These are phyloP conservation scores for Colletotrichum tabaci DNA, from an alignment of 2,329 filamentous ascomycete species.

Conservation along the genomic window DNA sequence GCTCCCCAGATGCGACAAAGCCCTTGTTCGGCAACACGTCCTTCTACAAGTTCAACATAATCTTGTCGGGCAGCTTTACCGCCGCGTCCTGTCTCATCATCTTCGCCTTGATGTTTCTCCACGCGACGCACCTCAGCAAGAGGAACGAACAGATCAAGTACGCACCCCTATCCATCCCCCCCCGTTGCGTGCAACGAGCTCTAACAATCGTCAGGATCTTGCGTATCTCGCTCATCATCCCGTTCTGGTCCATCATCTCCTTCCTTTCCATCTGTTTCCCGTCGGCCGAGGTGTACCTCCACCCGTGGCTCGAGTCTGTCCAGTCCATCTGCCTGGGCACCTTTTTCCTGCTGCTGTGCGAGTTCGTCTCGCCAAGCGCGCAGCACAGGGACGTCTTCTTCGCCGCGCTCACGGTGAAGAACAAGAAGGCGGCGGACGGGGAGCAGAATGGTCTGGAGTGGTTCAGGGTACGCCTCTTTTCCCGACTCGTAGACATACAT, in stretches of 20 bases:
- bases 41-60: slow-evolving; percentile 51
- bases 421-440: slow-evolving; percentile 46
- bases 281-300: slow-evolving; percentile 56
- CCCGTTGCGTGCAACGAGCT: neutral
- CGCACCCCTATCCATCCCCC: neutral
- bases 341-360: slow-evolving; percentile 61
- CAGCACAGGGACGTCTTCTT: slow-evolving; percentile 55
- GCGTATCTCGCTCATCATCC: slow-evolving; percentile 55
- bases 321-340: slow-evolving; percentile 58
- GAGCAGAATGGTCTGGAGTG: slow-evolving; percentile 50
- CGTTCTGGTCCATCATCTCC: slow-evolving; percentile 56
- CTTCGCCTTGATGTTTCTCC: slow-evolving; percentile 51
- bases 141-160: slow-evolving; percentile 59
- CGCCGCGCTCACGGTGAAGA: slow-evolving; percentile 50
- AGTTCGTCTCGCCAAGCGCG: slow-evolving; percentile 56
- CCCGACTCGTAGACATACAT: too few relatives aligned
- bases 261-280: slow-evolving; percentile 57
- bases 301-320: slow-evolving; percentile 55
- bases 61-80: slow-evolving; percentile 54
- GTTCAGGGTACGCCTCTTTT: slow-evolving; percentile 47
- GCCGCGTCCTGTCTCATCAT: slow-evolving; percentile 50
- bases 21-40: slow-evolving; percentile 32
- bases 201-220: slow-evolving; percentile 52
- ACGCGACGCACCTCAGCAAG: slow-evolving; percentile 57
- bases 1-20: slow-evolving; percentile 5